A percentile compares a stretch with the other conserved stretches of the same genome.
phyloP scores from a whole-genome alignment of 768 basidiomycete species.

The Psilocybe subaeruginosa region DNA sequence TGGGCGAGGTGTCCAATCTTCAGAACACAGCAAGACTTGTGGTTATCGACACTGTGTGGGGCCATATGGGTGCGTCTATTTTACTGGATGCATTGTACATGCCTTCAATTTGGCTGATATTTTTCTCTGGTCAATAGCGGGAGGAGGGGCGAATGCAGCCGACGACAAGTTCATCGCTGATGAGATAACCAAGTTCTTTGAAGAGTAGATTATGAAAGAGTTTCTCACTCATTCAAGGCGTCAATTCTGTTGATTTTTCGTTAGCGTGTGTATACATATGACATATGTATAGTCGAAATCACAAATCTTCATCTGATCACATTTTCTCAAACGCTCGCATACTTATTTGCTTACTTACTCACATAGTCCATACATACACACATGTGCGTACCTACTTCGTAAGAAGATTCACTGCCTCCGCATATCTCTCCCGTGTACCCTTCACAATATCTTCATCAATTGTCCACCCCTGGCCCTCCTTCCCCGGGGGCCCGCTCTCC shows the following conservation, averaged over 20 bases:
- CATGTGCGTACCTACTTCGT: constrained; percentile 25
- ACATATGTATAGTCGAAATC: neutral
- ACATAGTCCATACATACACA: neutral
- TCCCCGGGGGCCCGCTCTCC: constrained; percentile 72
- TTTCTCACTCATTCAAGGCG: neutral
- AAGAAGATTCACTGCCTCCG: constrained; percentile 71
- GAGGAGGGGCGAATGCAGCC: constrained; percentile 40
- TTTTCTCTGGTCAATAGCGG: constrained; percentile 33
- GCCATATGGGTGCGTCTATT: constrained; percentile 50
- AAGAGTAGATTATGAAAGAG: constrained; percentile 23
- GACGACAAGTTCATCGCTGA: constrained; percentile 46
- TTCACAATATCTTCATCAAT: constrained; percentile 77
- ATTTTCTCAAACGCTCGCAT: neutral
- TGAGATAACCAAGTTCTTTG: constrained; percentile 48
- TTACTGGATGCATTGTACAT: neutral
- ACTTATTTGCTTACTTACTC: too few relatives aligned
- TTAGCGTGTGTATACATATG: neutral
- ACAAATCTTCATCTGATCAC: neutral
- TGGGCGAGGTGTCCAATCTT: constrained; percentile 47
- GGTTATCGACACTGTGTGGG: constrained; percentile 60
- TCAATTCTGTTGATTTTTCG: neutral
- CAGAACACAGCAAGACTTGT: constrained; percentile 44
- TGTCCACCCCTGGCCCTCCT: constrained; percentile 73
- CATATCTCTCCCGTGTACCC: constrained; percentile 79
- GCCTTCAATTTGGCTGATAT: neutral